A percentile compares a stretch with the other conserved stretches of the same genome.
Evolutionary conservation across 768 basidiomycete species (phyloP).

Genomic region (Mycena indigotica): DNA sequence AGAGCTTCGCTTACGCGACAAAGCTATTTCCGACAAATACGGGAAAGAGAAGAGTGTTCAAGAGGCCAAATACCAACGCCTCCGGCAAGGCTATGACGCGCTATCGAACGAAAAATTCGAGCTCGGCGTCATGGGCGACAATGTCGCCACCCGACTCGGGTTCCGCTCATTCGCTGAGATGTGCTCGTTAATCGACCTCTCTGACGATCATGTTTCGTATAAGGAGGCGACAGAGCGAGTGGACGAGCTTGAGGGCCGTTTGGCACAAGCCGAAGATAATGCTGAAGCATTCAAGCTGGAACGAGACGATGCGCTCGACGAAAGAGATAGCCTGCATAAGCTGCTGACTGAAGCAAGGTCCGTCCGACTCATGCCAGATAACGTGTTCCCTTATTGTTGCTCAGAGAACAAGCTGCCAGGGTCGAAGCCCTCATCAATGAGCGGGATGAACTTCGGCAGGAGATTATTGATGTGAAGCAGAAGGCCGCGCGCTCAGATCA

Average conservation of each 20-base stretch:
- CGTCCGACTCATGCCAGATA: slow-evolving; percentile 1
- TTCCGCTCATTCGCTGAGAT: slow-evolving; percentile 47
- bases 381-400: neutral
- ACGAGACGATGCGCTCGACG: slow-evolving; percentile 26
- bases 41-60: slow-evolving; percentile 33
- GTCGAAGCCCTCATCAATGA: slow-evolving; percentile 13
- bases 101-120: slow-evolving; percentile 43
- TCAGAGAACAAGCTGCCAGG: slow-evolving; percentile 2
- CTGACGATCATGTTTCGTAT: slow-evolving; percentile 37
- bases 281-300: slow-evolving; percentile 27
- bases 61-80: slow-evolving; percentile 35
- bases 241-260: slow-evolving; percentile 35
- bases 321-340: neutral
- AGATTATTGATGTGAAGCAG: neutral
- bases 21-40: slow-evolving; percentile 36
- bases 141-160: slow-evolving; percentile 46
- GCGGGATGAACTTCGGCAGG: slow-evolving; percentile 13
- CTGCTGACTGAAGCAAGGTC: slow-evolving; percentile 15
- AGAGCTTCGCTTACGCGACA: slow-evolving; percentile 39
- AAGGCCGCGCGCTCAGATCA: slow-evolving; percentile 45
- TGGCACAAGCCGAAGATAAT: slow-evolving; percentile 13
- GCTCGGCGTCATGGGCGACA: slow-evolving; percentile 35
- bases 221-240: slow-evolving; percentile 39
- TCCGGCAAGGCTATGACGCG: slow-evolving; percentile 38
- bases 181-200: slow-evolving; percentile 40